phyloP scores from a whole-genome alignment of 192 early-diverging fungal genomes.

The Diversispora epigaea region DNA sequence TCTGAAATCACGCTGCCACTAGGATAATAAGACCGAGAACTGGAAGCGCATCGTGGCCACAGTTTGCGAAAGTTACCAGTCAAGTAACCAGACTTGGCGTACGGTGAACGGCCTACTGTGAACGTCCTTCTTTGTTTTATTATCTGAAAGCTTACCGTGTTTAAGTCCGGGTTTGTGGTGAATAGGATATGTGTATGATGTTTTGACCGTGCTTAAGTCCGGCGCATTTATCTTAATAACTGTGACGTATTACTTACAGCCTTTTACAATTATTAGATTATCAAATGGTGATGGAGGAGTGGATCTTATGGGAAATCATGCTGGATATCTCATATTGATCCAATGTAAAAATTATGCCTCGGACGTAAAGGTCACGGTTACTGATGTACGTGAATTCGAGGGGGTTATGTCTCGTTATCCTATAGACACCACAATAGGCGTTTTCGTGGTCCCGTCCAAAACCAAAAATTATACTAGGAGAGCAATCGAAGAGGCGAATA shows the following conservation, averaged over 20 bases:
- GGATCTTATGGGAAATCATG: not conserved
- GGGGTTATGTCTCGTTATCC: too few species aligned
- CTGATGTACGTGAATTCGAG: not conserved
- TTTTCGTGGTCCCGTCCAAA: not conserved
- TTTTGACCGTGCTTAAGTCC: not conserved
- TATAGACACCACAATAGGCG: too few species aligned
- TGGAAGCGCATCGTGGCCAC: too few species aligned
- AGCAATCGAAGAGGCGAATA: not conserved
- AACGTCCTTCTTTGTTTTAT: too few species aligned
- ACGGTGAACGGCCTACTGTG: too few species aligned
- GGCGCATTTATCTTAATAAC: not conserved
- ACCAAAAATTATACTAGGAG: not conserved
- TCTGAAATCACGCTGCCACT: too few species aligned
- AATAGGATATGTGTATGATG: constrained; percentile 4
- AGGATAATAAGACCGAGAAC: too few species aligned
- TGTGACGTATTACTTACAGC: not conserved
- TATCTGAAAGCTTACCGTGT: not conserved
- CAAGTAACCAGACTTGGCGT: too few species aligned
- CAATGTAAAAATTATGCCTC: not conserved
- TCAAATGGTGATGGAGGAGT: not conserved
- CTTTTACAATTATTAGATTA: not conserved
- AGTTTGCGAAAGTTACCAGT: too few species aligned
- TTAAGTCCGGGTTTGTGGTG: not conserved
- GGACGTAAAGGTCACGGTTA: not conserved
- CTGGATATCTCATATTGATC: not conserved